phyloP scores from a whole-genome alignment of 129 eudicot genomes.

The Chrysanthemum lavandulifolium region DNA sequence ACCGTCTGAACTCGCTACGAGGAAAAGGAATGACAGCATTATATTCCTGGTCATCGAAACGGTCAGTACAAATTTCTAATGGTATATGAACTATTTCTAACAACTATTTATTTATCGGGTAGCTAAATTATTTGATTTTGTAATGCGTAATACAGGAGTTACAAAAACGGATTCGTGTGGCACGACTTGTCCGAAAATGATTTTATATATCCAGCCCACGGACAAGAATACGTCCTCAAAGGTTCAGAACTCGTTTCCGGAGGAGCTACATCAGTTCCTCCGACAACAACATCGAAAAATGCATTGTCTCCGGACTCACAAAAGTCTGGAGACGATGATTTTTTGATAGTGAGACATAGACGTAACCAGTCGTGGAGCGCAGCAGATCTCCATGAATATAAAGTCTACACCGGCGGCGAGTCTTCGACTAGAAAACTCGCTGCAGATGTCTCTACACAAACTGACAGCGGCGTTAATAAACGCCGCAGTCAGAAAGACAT shows the following conservation, averaged over 20 bases:
- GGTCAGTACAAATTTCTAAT: slow-evolving; percentile 32
- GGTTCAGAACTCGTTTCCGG: slow-evolving; percentile 70
- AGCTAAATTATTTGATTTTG: background rate
- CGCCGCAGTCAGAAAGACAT: slow-evolving; percentile 49
- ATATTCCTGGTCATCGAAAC: slow-evolving; percentile 77
- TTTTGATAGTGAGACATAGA: slow-evolving; percentile 42
- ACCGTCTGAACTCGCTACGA: slow-evolving; percentile 35
- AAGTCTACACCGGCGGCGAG: slow-evolving; percentile 62
- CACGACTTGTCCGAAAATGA: slow-evolving; percentile 84
- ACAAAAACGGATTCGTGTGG: slow-evolving; percentile 93
- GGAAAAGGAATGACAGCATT: slow-evolving; percentile 44
- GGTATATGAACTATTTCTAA: too few species aligned
- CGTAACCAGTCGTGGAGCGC: slow-evolving; percentile 89
- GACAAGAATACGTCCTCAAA: slow-evolving; percentile 82
- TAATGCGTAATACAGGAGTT: slow-evolving; percentile 47
- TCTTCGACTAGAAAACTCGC: slow-evolving; percentile 40
- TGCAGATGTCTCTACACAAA: slow-evolving; percentile 88
- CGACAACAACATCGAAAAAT: slow-evolving; percentile 28
- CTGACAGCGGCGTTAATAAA: slow-evolving; percentile 49
- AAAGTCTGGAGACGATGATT: slow-evolving; percentile 37
- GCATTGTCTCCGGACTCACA: slow-evolving; percentile 37
- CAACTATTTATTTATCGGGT: background rate
- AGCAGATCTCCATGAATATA: slow-evolving; percentile 72
- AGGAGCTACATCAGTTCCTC: background rate
- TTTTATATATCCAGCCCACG: slow-evolving; percentile 81